Evolutionary conservation across 2,329 filamentous ascomycete genomes (phyloP), one percentile per base, ranked within the genome.

Genomic region (Venturia aucupariae): DNA sequence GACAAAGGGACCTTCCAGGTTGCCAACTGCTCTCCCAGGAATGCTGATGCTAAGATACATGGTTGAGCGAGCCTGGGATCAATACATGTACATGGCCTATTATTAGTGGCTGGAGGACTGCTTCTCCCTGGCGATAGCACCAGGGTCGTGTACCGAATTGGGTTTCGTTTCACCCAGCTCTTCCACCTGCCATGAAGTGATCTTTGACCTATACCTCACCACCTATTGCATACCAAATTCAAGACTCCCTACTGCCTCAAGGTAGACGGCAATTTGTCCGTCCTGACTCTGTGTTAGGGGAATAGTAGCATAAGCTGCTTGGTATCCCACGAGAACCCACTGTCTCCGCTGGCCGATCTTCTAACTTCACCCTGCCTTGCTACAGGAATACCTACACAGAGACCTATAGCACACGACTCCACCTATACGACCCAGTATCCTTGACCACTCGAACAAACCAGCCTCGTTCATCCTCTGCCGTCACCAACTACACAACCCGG

Each of bases 181-280:
- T 35, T 35, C 27, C 27, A 32, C 51, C 51, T 35, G 30, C 51
- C 51, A 57, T 57, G 51, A 35, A 57, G 51, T 35, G 51, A 35
- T 57, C 51, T 57, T 57, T 57, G 51, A 57, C 51, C 51, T 57
- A 35, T n/a, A 57, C 27, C 51, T 24, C 35, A 10, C 19, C 30
- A 11, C 27, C 22, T 22, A 27, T n/a, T 35, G 19, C 27, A 41
- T 35, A 57, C 51, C 46, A 35, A 57, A 32, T 35, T n/a, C 11
- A 7, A 57, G 8, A 1, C 19, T 6, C 17, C 15, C 15, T 19
- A n/a, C 51, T 57, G 3, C 2, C 30, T n/a, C 51, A 35, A 8
- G 7, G 27, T 57, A 17, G 19, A 35, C 51, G 51, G 30, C 51
- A 57, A 57, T 35, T 57, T 57, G 30, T 57, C 51, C 51, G 51